Base-by-base conservation (phyloP, 768 basidiomycete species). In the Naganishia antarctica region DNA sequence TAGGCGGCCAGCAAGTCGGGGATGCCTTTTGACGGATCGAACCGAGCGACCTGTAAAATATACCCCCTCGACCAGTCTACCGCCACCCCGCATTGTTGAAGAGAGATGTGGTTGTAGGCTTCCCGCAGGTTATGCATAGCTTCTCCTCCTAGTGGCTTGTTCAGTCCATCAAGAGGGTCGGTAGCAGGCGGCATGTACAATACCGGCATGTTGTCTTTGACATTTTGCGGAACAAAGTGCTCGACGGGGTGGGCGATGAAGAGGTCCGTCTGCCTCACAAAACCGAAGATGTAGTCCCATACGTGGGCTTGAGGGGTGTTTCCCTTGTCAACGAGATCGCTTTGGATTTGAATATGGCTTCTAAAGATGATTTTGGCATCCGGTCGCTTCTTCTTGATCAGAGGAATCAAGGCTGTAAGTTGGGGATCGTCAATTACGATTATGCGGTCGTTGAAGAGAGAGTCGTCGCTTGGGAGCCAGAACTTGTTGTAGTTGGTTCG, bases 251-350 rank as follows among this genome's bases (percentile, higher is more conserved):
- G 92, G 85, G 84, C 73, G 9, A 94, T 87, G 81, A 94, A 96
- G 72, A 93, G 77, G 80, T 96, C 92, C 45, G 89, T 87, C 31
- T 87, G 82, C 74, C 90, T 83, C 72, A 97, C 91, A 78, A 89
- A 91, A 70, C 90, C 86, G 87, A 88, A 96, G 15, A 97, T 83
- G 78, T 91, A 97, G 71, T 92, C 84, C 91, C 92, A 97, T 18
- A 93, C 91, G 70, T 89, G 87, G 73, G 87, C 85, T 73, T 93
- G 91, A 23, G 90, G 88, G 13, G 90, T 91, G 31, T 86, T 87
- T 25, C 84, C 80, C 26, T 85, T 81, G 75, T 91, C 88, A 25
- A 90, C 85, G 44, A 96, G 86, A 75, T 92, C 89, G 69, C 87
- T 78, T 66, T 77, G 75, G 64, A 79, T 91, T 80, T 97, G 91